Evolutionary conservation across 768 basidiomycete species (phyloP).

Genomic region (Rubroboletus satanas): DNA sequence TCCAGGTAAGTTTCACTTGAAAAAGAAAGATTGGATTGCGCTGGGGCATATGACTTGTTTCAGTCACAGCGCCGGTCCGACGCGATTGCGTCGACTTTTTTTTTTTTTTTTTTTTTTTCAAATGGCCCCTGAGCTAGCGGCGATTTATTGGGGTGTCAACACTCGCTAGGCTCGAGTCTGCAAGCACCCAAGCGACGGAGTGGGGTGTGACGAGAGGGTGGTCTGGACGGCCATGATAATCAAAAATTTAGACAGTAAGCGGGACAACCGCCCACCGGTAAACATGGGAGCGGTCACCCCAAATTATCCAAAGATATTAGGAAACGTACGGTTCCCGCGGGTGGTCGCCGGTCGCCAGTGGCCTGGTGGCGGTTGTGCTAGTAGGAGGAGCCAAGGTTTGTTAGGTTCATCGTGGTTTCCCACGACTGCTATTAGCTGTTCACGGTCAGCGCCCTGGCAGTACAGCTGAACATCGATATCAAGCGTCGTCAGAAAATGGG

Average conservation of each 20-base stretch:
- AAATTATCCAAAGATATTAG: background rate
- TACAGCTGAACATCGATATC: conserved; percentile 16
- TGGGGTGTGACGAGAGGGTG: background rate
- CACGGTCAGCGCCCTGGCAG: conserved; percentile 1
- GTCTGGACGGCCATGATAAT: background rate
- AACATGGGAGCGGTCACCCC: background rate
- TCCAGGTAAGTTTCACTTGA: background rate
- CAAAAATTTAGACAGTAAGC: background rate
- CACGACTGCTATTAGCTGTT: conserved; percentile 17
- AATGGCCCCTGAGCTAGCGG: background rate
- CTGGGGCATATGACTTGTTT: conserved; percentile 2
- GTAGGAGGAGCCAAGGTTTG: background rate
- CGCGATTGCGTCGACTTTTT: background rate
- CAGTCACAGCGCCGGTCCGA: background rate
- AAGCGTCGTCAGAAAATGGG: conserved; percentile 20
- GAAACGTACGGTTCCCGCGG: background rate
- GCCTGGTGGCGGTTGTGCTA: background rate
- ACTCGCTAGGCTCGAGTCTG: background rate
- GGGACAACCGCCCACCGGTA: background rate
- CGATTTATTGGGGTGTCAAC: background rate
- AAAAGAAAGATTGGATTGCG: conserved; percentile 18
- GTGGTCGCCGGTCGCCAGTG: background rate
- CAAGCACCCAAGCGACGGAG: background rate
- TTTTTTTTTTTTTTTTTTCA: background rate
- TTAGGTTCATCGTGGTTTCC: conserved; percentile 15